These are phyloP conservation scores for Suhomyces kilbournensis DNA, from an alignment of 805 yeast species.

Conservation along the genomic window DNA sequence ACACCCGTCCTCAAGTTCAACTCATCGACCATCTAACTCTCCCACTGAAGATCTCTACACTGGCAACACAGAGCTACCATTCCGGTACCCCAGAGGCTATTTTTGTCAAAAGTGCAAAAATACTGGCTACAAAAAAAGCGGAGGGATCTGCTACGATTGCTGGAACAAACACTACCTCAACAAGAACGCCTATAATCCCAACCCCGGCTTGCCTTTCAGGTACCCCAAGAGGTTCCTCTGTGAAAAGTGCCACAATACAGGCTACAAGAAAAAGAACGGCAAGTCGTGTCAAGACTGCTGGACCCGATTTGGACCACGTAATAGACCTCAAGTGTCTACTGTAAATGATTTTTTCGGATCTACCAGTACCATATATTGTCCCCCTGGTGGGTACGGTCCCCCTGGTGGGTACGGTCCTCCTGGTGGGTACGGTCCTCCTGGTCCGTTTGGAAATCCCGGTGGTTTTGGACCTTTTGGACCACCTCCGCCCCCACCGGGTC, in stretches of 20 bases:
- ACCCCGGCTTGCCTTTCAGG: conserved; percentile 54
- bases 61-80: conserved; percentile 20
- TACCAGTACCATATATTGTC: background rate
- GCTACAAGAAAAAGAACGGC: conserved; percentile 61
- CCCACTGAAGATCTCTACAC: conserved; percentile 12
- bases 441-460: background rate
- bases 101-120: conserved; percentile 34
- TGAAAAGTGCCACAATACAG: conserved; percentile 71
- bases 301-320: conserved; percentile 54
- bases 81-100: conserved; percentile 28
- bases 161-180: conserved; percentile 29
- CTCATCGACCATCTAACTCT: background rate
- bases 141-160: conserved; percentile 27
- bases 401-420: background rate
- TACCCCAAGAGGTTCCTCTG: conserved; percentile 66
- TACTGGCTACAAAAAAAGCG: conserved; percentile 30
- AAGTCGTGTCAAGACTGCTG: conserved; percentile 69
- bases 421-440: background rate
- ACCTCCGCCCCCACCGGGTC: background rate
- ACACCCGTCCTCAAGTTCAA: conserved; percentile 4
- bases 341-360: conserved; percentile 1
- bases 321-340: conserved; percentile 7
- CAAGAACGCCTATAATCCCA: conserved; percentile 42
- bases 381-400: background rate
- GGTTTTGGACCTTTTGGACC: background rate